Evolutionary conservation across 2,329 filamentous ascomycete genomes (phyloP).

Genomic region (Chaetothyriales sp.): DNA sequence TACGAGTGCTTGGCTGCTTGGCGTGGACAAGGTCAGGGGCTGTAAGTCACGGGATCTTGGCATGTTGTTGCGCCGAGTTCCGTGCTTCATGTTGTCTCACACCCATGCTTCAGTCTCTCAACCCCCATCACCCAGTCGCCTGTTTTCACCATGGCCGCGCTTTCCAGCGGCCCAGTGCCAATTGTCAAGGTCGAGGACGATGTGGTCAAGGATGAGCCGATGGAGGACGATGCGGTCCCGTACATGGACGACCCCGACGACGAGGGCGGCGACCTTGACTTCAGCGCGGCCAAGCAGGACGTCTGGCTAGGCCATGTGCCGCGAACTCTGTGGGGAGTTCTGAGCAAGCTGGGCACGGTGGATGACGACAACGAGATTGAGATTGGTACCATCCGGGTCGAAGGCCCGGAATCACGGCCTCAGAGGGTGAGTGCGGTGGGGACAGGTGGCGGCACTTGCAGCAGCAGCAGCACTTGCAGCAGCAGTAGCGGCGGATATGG

Average conservation of each 20-base stretch:
- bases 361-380: conserved; percentile 70
- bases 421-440: conserved; percentile 28
- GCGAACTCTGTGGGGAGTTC: conserved; percentile 65
- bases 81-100: not conserved
- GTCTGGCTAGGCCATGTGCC: conserved; percentile 66
- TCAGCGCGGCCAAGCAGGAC: conserved; percentile 32
- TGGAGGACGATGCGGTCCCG: conserved; percentile 7
- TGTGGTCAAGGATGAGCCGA: conserved; percentile 13
- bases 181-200: conserved; percentile 12
- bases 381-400: conserved; percentile 56
- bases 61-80: not conserved
- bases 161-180: not conserved
- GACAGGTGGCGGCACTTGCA: not conserved
- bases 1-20: too few relatives aligned
- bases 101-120: not conserved
- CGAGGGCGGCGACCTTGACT: conserved; percentile 50
- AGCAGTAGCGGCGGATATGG: too few relatives aligned
- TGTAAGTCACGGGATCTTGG: too few relatives aligned
- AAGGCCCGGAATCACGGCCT: conserved; percentile 39
- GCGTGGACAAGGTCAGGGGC: too few relatives aligned
- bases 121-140: not conserved
- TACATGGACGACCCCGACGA: conserved; percentile 43
- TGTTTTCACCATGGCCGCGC: not conserved
- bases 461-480: not conserved
- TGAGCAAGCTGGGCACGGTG: conserved; percentile 51